phyloP scores from a whole-genome alignment of 371 early-diverging fungal genomes.

The Batkoa obscura region DNA sequence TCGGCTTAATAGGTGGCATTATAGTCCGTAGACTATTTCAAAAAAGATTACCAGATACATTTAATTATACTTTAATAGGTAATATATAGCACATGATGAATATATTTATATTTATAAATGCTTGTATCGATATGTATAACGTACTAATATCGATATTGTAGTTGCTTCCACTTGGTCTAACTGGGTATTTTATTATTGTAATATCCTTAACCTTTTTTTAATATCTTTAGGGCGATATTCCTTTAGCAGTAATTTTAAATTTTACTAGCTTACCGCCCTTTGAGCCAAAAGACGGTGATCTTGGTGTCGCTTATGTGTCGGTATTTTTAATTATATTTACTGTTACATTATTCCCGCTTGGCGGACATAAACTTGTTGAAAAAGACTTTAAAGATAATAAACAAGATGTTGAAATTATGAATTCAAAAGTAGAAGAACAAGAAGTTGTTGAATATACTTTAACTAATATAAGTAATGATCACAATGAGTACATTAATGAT shows the following conservation, averaged over 20 bases:
- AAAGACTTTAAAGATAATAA: slow-evolving; percentile 2
- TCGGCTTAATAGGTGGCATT: background rate
- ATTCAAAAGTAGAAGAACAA: too few species aligned
- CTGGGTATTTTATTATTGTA: background rate
- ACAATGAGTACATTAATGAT: too few species aligned
- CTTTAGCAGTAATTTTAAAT: slow-evolving; percentile 17
- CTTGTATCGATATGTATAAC: too few species aligned
- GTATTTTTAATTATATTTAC: slow-evolving; percentile 16
- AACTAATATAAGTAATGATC: too few species aligned
- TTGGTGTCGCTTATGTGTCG: slow-evolving; percentile 15
- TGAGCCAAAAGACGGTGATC: slow-evolving; percentile 13
- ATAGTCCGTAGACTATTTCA: background rate
- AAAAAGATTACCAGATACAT: background rate
- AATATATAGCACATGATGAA: background rate
- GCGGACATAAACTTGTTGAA: slow-evolving; percentile 11
- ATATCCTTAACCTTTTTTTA: background rate
- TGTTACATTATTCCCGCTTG: slow-evolving; percentile 16
- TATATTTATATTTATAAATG: background rate
- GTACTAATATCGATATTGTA: too few species aligned
- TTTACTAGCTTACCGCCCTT: slow-evolving; percentile 16
- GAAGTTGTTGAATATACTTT: too few species aligned
- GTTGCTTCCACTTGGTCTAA: slow-evolving; percentile 1
- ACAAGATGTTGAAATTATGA: background rate
- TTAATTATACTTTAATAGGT: slow-evolving; percentile 3
- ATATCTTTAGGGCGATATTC: slow-evolving; percentile 16